These are phyloP conservation scores for Pleurotus citrinopileatus DNA, from an alignment of 768 basidiomycete species.

Conservation along the genomic window DNA sequence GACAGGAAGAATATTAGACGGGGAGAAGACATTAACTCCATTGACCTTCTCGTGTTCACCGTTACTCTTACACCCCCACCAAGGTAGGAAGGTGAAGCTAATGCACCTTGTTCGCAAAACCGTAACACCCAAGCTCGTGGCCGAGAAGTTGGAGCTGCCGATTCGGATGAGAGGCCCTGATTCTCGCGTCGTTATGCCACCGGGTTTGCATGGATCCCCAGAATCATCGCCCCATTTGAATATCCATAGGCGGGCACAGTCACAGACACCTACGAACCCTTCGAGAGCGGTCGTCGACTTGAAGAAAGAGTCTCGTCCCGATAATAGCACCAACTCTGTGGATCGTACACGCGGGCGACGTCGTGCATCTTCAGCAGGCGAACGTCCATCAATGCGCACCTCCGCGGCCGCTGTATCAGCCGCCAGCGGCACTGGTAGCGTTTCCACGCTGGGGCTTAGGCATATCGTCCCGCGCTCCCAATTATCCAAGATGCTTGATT, in stretches of 20 bases:
- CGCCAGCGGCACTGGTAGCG: not conserved
- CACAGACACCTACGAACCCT: conserved; percentile 18
- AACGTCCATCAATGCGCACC: conserved; percentile 16
- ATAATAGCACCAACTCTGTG: conserved; percentile 6
- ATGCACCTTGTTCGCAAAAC: conserved; percentile 74
- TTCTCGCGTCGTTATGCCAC: not conserved
- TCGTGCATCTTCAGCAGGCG: conserved; percentile 47
- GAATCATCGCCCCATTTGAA: conserved; percentile 18
- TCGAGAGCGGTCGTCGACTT: not conserved
- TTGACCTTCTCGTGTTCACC: conserved; percentile 77
- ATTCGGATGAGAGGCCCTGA: conserved; percentile 8
- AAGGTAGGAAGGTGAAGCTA: conserved; percentile 64
- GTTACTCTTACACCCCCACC: conserved; percentile 54
- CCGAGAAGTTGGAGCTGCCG: conserved; percentile 57
- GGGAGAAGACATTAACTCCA: conserved; percentile 73
- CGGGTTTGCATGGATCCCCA: not conserved
- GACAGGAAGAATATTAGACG: conserved; percentile 46
- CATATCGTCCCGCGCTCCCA: conserved; percentile 12
- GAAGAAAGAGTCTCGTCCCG: not conserved
- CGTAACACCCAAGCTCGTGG: conserved; percentile 59
- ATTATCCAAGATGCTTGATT: conserved; percentile 6
- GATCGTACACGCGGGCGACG: conserved; percentile 27
- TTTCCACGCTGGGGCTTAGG: too few relatives aligned
- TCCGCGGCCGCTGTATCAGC: not conserved
- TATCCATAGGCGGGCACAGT: conserved; percentile 26